A percentile compares a stretch with the other conserved stretches of the same genome.
Conservation (phyloP, 2,329 filamentous ascomycete species). For the Fonsecaea monophora region DNA sequence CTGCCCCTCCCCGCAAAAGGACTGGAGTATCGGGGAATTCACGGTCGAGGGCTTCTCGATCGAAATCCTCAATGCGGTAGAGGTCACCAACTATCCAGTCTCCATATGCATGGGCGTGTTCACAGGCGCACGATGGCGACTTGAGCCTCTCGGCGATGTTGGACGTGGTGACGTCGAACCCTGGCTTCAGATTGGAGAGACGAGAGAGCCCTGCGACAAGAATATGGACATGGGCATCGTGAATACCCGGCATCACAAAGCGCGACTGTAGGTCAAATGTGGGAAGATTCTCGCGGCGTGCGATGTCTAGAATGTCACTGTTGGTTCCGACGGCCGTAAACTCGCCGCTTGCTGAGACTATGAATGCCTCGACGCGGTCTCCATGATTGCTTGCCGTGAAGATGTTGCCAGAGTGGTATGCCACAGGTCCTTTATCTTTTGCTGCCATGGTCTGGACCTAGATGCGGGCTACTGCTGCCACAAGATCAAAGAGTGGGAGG, state of each 20-base stretch:
- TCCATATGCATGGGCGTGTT: constrained; percentile 26
- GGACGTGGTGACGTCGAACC: constrained; percentile 13
- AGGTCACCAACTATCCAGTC: constrained; percentile 41
- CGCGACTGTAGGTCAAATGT: constrained; percentile 11
- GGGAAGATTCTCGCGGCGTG: constrained; percentile 13
- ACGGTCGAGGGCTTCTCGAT: constrained; percentile 39
- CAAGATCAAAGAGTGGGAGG: background rate
- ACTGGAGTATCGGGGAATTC: constrained; percentile 44
- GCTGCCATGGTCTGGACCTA: background rate
- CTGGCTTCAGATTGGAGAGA: constrained; percentile 12
- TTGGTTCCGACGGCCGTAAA: constrained; percentile 21
- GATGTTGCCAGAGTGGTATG: constrained; percentile 22
- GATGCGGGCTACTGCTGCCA: background rate
- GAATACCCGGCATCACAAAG: constrained; percentile 29
- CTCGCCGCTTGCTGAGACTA: constrained; percentile 17
- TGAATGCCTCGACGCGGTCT: constrained; percentile 23
- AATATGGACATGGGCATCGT: constrained; percentile 27
- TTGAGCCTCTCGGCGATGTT: constrained; percentile 24
- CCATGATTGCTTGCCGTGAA: constrained; percentile 13
- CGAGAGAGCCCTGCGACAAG: constrained; percentile 12
- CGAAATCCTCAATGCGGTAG: constrained; percentile 38
- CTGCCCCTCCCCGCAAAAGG: constrained; percentile 42
- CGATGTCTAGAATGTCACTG: constrained; percentile 19
- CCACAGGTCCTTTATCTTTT: background rate
- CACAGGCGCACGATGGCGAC: constrained; percentile 17